These are phyloP conservation scores for Stereocaulon alpinum DNA, from an alignment of 495 filamentous ascomycete species.

Conservation along the genomic window DNA sequence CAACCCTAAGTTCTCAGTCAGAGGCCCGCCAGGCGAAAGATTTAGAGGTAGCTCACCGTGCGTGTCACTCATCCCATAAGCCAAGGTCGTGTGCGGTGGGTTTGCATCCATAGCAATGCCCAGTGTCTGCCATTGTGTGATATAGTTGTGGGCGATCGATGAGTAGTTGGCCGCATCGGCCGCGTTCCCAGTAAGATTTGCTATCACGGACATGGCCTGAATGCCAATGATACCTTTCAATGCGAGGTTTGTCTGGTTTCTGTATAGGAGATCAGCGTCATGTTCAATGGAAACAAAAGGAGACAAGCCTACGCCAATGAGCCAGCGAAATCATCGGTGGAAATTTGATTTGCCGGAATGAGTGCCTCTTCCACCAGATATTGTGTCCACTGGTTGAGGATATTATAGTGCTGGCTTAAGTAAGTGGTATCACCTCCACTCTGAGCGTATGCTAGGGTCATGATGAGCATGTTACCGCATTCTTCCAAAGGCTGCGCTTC, in stretches of 20 bases:
- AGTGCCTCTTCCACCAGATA: conserved; percentile 77
- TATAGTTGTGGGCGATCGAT: conserved; percentile 61
- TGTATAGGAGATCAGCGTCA: conserved; percentile 15
- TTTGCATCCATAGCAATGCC: conserved; percentile 59
- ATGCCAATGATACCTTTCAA: conserved; percentile 91
- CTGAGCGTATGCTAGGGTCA: conserved; percentile 62
- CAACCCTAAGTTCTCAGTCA: conserved; percentile 12
- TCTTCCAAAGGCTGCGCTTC: conserved; percentile 93
- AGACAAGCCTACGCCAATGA: conserved; percentile 52
- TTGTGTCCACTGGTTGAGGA: conserved; percentile 78
- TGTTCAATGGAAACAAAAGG: background rate
- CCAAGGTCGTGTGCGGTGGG: conserved; percentile 65
- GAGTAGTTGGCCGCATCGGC: conserved; percentile 55
- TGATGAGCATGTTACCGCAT: conserved; percentile 92
- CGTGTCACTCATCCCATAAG: conserved; percentile 47
- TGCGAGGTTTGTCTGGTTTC: conserved; percentile 83
- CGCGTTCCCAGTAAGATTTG: conserved; percentile 50
- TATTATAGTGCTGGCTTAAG: conserved; percentile 48
- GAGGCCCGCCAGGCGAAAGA: background rate
- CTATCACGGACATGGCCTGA: conserved; percentile 74
- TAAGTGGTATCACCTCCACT: conserved; percentile 36
- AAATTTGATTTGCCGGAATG: conserved; percentile 75
- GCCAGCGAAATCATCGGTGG: conserved; percentile 90
- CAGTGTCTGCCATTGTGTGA: conserved; percentile 65
- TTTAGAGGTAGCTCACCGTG: conserved; percentile 25